Evolutionary conservation across 2,329 filamentous ascomycete species (phyloP).

Genomic region (Pestalotiopsis sp.): DNA sequence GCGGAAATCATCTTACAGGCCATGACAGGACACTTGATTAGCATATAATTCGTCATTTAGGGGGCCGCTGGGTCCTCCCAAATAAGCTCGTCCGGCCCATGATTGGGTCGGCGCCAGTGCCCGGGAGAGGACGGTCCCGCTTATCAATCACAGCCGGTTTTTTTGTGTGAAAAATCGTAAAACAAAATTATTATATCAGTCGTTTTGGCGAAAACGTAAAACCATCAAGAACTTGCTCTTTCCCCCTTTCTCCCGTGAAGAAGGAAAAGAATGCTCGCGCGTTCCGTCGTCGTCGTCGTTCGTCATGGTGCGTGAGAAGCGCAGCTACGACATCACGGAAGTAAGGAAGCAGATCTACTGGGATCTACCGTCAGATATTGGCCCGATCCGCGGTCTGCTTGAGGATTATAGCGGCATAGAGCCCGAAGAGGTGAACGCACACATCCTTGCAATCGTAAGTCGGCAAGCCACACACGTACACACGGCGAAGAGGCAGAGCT

Average conservation of each 20-base stretch:
- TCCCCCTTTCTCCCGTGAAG: neutral
- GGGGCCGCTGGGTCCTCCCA: neutral
- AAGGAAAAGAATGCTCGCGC: neutral
- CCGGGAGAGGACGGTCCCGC: neutral
- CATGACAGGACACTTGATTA: neutral
- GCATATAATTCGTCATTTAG: neutral
- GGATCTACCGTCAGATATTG: slow-evolving; percentile 29
- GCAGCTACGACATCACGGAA: slow-evolving; percentile 7
- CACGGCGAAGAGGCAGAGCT: neutral
- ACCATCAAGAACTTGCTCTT: neutral
- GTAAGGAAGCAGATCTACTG: slow-evolving; percentile 13
- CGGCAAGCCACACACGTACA: neutral
- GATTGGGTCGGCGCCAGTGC: slow-evolving; percentile 1
- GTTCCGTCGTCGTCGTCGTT: neutral
- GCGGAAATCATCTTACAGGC: neutral
- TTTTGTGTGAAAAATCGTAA: neutral
- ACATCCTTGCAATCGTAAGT: slow-evolving; percentile 29
- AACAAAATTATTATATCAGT: slow-evolving; percentile 1
- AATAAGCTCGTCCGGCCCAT: neutral
- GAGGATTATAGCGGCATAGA: slow-evolving; percentile 31
- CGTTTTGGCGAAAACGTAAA: neutral
- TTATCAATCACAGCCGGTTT: slow-evolving; percentile 2
- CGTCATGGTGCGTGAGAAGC: slow-evolving; percentile 4
- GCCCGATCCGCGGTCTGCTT: slow-evolving; percentile 25
- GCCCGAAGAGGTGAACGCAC: slow-evolving; percentile 27